Percentiles rank a stretch among this genome's conserved stretches.
Conservation (phyloP, 306 rosid genomes). For the Lithocarpus polystachyus region DNA sequence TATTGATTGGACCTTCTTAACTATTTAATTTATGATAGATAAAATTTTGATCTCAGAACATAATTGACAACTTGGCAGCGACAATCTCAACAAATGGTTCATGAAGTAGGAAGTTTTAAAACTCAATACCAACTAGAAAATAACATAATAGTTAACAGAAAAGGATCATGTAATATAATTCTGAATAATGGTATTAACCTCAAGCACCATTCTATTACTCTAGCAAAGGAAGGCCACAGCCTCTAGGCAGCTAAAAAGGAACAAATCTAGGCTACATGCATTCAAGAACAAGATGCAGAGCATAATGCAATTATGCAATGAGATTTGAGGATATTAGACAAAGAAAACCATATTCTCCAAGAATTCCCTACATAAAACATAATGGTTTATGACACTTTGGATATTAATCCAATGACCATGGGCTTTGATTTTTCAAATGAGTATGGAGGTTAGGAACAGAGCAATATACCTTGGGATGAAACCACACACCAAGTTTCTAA, state of each 20-base stretch:
- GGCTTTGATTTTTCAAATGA: neutral
- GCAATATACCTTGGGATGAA: neutral
- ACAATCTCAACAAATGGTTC: neutral
- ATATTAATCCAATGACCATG: neutral
- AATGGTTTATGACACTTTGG: neutral
- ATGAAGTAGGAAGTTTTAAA: neutral
- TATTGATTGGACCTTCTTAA: too few species aligned
- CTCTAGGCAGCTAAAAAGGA: neutral
- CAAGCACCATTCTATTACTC: neutral
- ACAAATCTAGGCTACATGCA: neutral
- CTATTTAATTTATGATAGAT: too few species aligned
- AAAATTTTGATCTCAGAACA: too few species aligned
- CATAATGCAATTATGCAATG: neutral
- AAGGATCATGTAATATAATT: neutral
- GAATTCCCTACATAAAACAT: neutral
- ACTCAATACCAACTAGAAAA: neutral
- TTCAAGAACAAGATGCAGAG: slow-evolving; percentile 2
- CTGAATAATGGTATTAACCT: neutral
- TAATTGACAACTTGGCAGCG: too few species aligned
- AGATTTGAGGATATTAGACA: neutral
- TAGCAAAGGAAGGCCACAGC: neutral
- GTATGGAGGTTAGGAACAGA: neutral
- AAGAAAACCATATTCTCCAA: neutral
- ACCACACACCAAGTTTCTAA: neutral
- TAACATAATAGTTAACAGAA: neutral